phyloP scores from a whole-genome alignment of 2,329 filamentous ascomycete genomes.

The Pseudocercospora musae region DNA sequence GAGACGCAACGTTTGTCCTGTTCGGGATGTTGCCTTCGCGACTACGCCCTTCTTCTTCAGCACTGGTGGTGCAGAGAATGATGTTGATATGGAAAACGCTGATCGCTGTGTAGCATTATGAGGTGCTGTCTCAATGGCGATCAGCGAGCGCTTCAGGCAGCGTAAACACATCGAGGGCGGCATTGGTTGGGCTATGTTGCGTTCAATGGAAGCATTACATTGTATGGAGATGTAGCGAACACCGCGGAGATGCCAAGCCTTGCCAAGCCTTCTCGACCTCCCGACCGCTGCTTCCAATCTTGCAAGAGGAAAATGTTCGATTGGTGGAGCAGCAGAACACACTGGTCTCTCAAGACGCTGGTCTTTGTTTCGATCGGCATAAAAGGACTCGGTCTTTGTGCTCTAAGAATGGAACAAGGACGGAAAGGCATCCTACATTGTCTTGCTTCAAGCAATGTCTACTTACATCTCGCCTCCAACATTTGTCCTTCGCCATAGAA shows the following conservation, averaged over 20 bases:
- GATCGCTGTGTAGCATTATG: conserved; percentile 20
- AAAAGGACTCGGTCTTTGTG: not conserved
- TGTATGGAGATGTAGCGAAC: not conserved
- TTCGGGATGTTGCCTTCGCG: conserved; percentile 18
- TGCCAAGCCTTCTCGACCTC: not conserved
- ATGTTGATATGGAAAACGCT: conserved; percentile 35
- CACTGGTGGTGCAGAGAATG: conserved; percentile 26
- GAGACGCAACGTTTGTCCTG: conserved; percentile 30
- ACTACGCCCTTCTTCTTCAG: conserved; percentile 28
- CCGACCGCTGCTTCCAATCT: too few species aligned
- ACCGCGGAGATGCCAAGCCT: not conserved
- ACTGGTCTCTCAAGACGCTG: too few species aligned
- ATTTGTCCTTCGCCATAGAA: not conserved
- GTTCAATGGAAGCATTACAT: not conserved
- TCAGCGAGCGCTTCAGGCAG: conserved; percentile 27
- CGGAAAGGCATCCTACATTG: not conserved
- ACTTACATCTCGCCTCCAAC: not conserved
- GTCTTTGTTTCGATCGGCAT: not conserved
- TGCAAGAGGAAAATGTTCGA: too few species aligned
- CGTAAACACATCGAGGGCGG: conserved; percentile 27
- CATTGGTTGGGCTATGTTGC: conserved; percentile 16
- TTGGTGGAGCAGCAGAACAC: too few species aligned
- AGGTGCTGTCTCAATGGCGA: conserved; percentile 9
- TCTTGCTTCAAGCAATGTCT: not conserved
- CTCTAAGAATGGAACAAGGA: not conserved